Percentiles rank a stretch among this genome's conserved stretches.
These are phyloP conservation scores for Agaricus blazei DNA, from an alignment of 768 basidiomycete species.

Conservation along the genomic window DNA sequence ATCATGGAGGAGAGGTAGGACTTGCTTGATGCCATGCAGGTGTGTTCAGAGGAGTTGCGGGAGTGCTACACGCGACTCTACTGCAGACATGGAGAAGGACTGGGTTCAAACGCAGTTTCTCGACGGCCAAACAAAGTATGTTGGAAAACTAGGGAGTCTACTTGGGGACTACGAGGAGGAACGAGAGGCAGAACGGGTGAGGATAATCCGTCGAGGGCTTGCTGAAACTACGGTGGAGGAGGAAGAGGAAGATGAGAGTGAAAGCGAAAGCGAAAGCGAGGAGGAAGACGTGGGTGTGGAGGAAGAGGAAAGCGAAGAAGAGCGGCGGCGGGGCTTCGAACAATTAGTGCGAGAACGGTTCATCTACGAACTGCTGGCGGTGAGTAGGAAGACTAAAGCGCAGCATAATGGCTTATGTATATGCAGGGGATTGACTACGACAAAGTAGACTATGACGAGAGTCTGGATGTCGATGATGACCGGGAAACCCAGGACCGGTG, in stretches of 20 bases:
- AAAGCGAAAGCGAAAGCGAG: constrained; percentile 16
- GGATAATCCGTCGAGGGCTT: constrained; percentile 35
- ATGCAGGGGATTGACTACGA: constrained; percentile 66
- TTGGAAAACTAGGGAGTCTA: constrained; percentile 65
- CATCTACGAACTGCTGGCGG: constrained; percentile 74
- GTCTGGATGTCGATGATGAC: constrained; percentile 54
- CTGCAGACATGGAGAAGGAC: constrained; percentile 36
- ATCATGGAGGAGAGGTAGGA: too few relatives aligned
- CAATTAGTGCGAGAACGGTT: constrained; percentile 61
- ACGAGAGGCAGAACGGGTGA: constrained; percentile 59
- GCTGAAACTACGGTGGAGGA: constrained; percentile 50
- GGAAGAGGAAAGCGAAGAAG: constrained; percentile 41
- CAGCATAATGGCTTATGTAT: not conserved
- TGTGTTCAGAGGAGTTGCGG: too few relatives aligned
- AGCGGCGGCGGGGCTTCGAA: constrained; percentile 48
- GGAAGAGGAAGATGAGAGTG: constrained; percentile 58
- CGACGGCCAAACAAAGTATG: constrained; percentile 46
- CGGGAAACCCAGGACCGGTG: constrained; percentile 63
- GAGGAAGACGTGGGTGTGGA: constrained; percentile 12
- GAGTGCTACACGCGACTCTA: too few relatives aligned
- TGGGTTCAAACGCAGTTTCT: constrained; percentile 68
- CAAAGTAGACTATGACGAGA: constrained; percentile 70
- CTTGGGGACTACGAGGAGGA: constrained; percentile 76
- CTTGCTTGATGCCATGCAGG: too few relatives aligned
- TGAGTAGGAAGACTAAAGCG: constrained; percentile 24